Evolutionary conservation across 148 eudicot species (phyloP).

Genomic region (Agrostemma githago): DNA sequence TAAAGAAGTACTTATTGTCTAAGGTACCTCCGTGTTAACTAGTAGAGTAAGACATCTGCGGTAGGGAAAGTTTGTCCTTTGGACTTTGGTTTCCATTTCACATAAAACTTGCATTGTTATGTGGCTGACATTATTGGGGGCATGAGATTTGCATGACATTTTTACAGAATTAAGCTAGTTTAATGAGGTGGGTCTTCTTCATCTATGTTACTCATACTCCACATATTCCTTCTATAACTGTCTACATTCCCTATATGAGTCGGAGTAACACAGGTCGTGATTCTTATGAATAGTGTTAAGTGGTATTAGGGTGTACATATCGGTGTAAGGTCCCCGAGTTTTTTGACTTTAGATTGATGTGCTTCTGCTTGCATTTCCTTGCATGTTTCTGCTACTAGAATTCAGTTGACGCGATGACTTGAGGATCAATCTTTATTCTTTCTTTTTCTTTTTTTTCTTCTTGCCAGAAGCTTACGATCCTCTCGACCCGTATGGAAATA

Average conservation of each 20-base stretch:
- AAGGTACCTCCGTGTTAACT: too few relatives aligned
- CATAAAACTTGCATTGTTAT: neutral
- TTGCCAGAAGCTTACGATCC: conserved; percentile 74
- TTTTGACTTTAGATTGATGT: neutral
- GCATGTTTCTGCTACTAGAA: neutral
- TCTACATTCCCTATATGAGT: neutral
- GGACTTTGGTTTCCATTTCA: neutral
- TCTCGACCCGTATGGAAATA: conserved; percentile 76
- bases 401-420: neutral
- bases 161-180: neutral
- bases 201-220: neutral
- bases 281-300: neutral
- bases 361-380: neutral
- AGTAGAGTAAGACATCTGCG: neutral
- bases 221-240: neutral
- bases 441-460: conserved; percentile 3
- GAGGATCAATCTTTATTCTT: neutral
- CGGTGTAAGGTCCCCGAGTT: too few relatives aligned
- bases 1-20: too few relatives aligned
- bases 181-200: neutral
- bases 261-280: neutral
- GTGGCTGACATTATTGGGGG: neutral
- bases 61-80: neutral
- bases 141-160: conserved; percentile 2
- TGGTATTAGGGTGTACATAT: too few relatives aligned